phyloP scores from a whole-genome alignment of 2,329 filamentous ascomycete genomes.

The Stemphylium vesicarium region DNA sequence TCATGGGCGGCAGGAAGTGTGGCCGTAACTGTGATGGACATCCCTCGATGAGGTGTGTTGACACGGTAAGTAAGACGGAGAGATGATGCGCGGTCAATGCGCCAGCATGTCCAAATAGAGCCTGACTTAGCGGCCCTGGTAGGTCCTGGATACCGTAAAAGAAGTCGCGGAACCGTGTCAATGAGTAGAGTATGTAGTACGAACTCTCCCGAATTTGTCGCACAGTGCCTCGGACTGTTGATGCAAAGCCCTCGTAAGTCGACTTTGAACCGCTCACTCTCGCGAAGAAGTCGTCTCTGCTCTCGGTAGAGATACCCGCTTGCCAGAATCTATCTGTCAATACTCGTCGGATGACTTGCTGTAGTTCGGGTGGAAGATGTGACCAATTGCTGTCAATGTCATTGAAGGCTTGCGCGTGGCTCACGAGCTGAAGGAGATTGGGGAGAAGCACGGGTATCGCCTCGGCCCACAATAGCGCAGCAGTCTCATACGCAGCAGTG shows the following conservation, averaged over 20 bases:
- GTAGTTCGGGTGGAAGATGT: slow-evolving; percentile 76
- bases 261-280: slow-evolving; percentile 86
- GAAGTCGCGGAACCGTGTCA: slow-evolving; percentile 83
- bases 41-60: slow-evolving; percentile 87
- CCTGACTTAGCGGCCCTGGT: slow-evolving; percentile 79
- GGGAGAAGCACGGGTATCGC: slow-evolving; percentile 83
- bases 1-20: slow-evolving; percentile 83
- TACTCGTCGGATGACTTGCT: slow-evolving; percentile 77
- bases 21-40: slow-evolving; percentile 80
- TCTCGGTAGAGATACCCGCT: slow-evolving; percentile 93
- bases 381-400: slow-evolving; percentile 80
- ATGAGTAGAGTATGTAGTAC: slow-evolving; percentile 92
- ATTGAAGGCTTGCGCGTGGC: slow-evolving; percentile 89
- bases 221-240: slow-evolving; percentile 86
- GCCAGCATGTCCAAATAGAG: slow-evolving; percentile 81
- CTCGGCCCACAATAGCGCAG: slow-evolving; percentile 83
- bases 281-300: slow-evolving; percentile 95
- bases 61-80: slow-evolving; percentile 88
- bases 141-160: slow-evolving; percentile 92
- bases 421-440: slow-evolving; percentile 82
- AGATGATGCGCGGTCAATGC: slow-evolving; percentile 90
- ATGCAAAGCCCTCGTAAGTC: slow-evolving; percentile 92
- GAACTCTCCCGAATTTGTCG: slow-evolving; percentile 90
- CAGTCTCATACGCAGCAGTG: slow-evolving; percentile 74
- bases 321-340: slow-evolving; percentile 98